phyloP scores from a whole-genome alignment of 192 early-diverging fungal genomes.

The Linnemannia elongata region DNA sequence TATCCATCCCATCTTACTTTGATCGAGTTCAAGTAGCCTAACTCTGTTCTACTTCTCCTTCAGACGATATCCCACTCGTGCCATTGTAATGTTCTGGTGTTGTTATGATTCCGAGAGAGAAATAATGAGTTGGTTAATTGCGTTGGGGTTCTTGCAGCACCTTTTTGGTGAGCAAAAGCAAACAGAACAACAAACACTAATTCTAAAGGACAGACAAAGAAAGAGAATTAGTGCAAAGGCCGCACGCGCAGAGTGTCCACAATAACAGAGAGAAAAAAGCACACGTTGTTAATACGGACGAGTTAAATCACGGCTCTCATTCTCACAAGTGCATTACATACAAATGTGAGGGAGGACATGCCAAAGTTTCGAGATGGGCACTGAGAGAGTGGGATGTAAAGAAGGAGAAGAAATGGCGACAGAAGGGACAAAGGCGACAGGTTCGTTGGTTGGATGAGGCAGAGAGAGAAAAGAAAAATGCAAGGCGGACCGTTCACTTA shows the following conservation, averaged over 20 bases:
- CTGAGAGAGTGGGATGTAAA: too few relatives aligned
- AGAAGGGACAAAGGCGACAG: neutral
- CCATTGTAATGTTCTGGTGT: neutral
- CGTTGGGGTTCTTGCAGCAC: neutral
- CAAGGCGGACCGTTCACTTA: neutral
- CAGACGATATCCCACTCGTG: neutral
- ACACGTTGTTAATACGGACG: neutral
- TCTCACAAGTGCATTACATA: neutral
- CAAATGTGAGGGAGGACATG: neutral
- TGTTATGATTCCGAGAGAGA: neutral
- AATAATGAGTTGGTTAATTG: neutral
- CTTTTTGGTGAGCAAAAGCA: neutral
- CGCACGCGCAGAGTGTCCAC: neutral
- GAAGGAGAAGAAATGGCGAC: neutral
- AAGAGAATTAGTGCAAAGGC: neutral
- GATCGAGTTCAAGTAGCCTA: neutral
- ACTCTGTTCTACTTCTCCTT: neutral
- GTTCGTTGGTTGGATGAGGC: too few relatives aligned
- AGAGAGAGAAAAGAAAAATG: neutral
- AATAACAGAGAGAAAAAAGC: neutral
- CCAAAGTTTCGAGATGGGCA: neutral
- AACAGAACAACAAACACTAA: neutral
- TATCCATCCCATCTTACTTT: too few relatives aligned
- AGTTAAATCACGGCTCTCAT: conserved; percentile 2
- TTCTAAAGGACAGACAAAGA: neutral